Base-by-base conservation (phyloP, 176 grass and related monocot species). In the Tuctoria greenei region DNA sequence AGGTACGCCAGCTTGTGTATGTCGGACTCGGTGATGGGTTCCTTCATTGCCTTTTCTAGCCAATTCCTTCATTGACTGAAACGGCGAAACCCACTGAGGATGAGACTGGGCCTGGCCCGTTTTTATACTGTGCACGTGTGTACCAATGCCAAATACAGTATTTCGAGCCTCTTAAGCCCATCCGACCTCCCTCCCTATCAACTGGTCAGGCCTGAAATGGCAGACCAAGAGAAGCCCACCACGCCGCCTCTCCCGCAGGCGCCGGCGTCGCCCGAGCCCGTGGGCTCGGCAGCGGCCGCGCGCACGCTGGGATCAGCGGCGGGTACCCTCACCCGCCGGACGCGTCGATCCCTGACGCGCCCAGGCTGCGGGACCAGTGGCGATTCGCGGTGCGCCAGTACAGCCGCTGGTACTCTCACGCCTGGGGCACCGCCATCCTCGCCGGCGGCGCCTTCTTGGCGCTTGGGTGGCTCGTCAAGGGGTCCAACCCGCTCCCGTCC, bases 371-470 rank as follows among this genome's bases (percentile, higher is more conserved):
- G 56, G 90, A 97, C 10, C 93, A 97, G 80, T 93, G 93, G 93
- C 86, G 83, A 10, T 97, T 81, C 66, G 93, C 93, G 25, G 85
- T 88, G 41, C 82, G 93, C 61, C 90, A 91, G 79, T 97, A 97
- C 83, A 93, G 93, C 81, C 70, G 86, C 59, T 93, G 91, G 93
- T 97, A 97, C 88, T 97, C 93, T 5, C 93, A 88, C 68, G 90
- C 93, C 17, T 97, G 93, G 93, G 93, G 93, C n/a, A 88, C 83
- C 11, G 88, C 93, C 67, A 91, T 93, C 82, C 93, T 97, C n/a
- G 93, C 90, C 34, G 93, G 88, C 21, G 80, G 44, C 24, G 82
- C 80, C 66, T 86, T 93, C 83, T 97, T 93, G 76, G 86, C 76
- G 31, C 59, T 93, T 7, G 90, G 90, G 10, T 86, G 93, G 90